Conservation (phyloP, 2,329 filamentous ascomycete species). For the Dendryphion nanum region DNA sequence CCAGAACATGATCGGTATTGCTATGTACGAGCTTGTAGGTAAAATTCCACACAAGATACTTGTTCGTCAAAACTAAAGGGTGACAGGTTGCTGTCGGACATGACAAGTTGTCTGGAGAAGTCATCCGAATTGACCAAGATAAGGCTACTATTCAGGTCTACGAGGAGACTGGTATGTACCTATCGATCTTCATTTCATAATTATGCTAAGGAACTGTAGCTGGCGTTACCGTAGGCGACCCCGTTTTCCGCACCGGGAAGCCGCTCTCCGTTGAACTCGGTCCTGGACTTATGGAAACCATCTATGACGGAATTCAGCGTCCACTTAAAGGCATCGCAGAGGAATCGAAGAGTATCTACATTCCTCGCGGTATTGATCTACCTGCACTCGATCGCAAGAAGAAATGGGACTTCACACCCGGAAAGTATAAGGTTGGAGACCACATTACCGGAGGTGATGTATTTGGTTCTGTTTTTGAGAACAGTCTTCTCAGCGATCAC, state of each 20-base stretch:
- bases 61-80: conserved; percentile 10
- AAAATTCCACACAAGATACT: conserved; percentile 2
- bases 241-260: conserved; percentile 86
- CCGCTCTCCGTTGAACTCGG: conserved; percentile 96
- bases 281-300: conserved; percentile 95
- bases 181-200: not conserved
- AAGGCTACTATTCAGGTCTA: conserved; percentile 98
- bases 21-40: conserved; percentile 97
- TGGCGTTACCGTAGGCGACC: conserved; percentile 93
- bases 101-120: conserved; percentile 89
- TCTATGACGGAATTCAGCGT: conserved; percentile 98
- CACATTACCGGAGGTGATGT: conserved; percentile 96
- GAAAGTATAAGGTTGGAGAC: conserved; percentile 85
- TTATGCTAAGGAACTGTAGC: conserved; percentile 52
- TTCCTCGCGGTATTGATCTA: conserved; percentile 86
- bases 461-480: conserved; percentile 93
- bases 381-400: conserved; percentile 85
- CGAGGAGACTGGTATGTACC: conserved; percentile 85
- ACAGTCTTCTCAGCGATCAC: conserved; percentile 90
- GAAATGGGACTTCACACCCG: conserved; percentile 95
- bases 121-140: conserved; percentile 95
- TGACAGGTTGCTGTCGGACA: conserved; percentile 83
- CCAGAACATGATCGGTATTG: conserved; percentile 97
- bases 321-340: conserved; percentile 83
- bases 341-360: conserved; percentile 86